Base-by-base conservation (phyloP, 495 filamentous ascomycete genomes). In the Penicillium desertorum region DNA sequence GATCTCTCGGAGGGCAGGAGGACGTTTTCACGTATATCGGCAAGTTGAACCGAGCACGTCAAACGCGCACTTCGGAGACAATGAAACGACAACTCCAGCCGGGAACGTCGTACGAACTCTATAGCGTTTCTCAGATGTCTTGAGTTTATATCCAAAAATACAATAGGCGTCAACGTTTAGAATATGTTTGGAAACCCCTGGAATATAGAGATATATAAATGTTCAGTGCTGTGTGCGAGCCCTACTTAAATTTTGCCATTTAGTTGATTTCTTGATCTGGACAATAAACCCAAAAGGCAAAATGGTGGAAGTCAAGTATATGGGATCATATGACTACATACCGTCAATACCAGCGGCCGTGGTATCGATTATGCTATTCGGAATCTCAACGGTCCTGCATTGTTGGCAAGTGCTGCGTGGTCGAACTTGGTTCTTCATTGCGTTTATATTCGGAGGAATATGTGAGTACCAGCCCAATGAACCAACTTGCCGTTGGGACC, bases 371-470 rank as follows among this genome's bases (percentile, higher is more conserved):
- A 54, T 70, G 10, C 62, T 83, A 86, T 88, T 62, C 29, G 10
- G 8, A 54, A 62, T 41, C 32, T 76, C 45, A 16, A 63, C 73
- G 3, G 61, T 78, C 10, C n/a, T 70, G 3, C 86, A 88, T 56
- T 16, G 58, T 27, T 72, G 66, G 41, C 76, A 83, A 45, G 51
- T 87, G 11, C 36, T 75, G 32, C 71, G 64, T 32, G 73, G 68
- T 20, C 68, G 71, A 54, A 81, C 81, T 17, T 87, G 82, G 82
- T 86, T 81, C 65, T 85, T 86, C 51, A 79, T 80, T 10, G 78
- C 85, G 0, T 72, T 87, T 29, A 27, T 82, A 8, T 56, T 86
- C 22, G 84, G 83, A n/a, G 77, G 79, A 39, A 43, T 77, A 14
- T 82, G 82, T 85, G 72, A 63, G 76, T 29, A 42, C n/a, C 36